Evolutionary conservation across 1,284 basidiomycete genomes (phyloP).

Genomic region (Moniliella sp.): DNA sequence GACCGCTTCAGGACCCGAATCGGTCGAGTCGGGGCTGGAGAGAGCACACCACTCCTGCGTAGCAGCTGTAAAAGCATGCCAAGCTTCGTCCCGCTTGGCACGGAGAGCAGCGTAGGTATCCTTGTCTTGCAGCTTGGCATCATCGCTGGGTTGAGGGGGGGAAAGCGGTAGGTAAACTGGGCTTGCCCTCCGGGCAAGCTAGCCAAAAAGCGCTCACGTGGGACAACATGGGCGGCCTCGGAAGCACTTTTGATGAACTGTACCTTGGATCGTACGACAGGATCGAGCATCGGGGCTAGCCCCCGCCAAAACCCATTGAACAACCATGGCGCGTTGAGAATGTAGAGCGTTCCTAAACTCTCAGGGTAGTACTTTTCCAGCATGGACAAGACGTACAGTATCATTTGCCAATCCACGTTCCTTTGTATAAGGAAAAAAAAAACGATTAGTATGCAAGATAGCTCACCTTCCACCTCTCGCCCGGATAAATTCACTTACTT

Average conservation of each 20-base stretch:
- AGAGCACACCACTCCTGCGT: conserved; percentile 24
- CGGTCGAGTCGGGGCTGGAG: not conserved
- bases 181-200: conserved; percentile 13
- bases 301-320: conserved; percentile 34
- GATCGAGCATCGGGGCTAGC: conserved; percentile 10
- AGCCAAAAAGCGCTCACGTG: conserved; percentile 12
- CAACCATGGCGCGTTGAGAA: conserved; percentile 35
- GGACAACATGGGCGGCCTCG: conserved; percentile 20
- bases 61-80: conserved; percentile 22
- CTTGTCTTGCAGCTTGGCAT: conserved; percentile 18
- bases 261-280: conserved; percentile 18
- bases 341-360: conserved; percentile 29
- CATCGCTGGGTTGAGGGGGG: conserved; percentile 24
- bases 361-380: conserved; percentile 35
- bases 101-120: conserved; percentile 19
- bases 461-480: too few relatives aligned
- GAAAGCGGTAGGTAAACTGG: conserved; percentile 10
- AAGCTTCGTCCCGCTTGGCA: conserved; percentile 17
- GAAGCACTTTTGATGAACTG: conserved; percentile 19
- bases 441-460: too few relatives aligned
- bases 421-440: too few relatives aligned
- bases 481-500: too few relatives aligned
- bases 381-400: too few relatives aligned
- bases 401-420: too few relatives aligned
- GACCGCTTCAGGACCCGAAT: not conserved